Evolutionary conservation across 768 basidiomycete species (phyloP), one percentile per base, ranked within the genome.

Genomic region (Cubamyces lactineus): DNA sequence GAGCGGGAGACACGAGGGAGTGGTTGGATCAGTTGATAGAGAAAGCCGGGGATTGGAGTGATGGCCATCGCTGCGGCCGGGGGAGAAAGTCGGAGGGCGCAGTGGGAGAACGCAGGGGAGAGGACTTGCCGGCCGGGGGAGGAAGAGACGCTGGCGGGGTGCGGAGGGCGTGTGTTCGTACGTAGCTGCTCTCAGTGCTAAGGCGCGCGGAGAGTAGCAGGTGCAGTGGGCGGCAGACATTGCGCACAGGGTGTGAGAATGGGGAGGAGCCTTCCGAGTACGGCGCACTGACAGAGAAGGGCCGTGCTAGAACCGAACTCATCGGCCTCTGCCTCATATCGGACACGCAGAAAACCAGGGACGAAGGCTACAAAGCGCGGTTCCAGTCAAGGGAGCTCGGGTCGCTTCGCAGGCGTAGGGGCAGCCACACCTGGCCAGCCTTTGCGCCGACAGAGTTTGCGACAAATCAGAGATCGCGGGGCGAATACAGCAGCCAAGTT

Each of bases 301-400:
- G 58, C 58, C 58, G 63, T 57, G 49, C 23, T 56, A 64, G 63
- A 59, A 64, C 63, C 57, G 57, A 64, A 24, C 53, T 50, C 62
- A 58, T 51, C 52, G 57, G 57, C n/a, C 47, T 12, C 11, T 24
- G 49, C 49, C 15, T 23, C 30, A 11, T 50, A 46, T 62, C 55
- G 61, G 61, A 57, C 54, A 45, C 19, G 9, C 28, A 55, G 12
- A n/a, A 38, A 57, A 19, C 16, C 50, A 53, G 48, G 50, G 21
- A 23, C 41, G 61, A 57, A 55, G 61, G 28, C 30, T 39, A 30
- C 28, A 30, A 30, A 30, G 5, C 42, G 42, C 16, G 3, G 46
- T n/a, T 24, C 46, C 46, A 13, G 46, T 13, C 46, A 24, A 12
- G 50, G 26, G 26, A 28, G 50, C 50, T 24, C 15, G 16, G 26